phyloP scores from a whole-genome alignment of 805 yeast genomes.

The Danielia oregonensis region DNA sequence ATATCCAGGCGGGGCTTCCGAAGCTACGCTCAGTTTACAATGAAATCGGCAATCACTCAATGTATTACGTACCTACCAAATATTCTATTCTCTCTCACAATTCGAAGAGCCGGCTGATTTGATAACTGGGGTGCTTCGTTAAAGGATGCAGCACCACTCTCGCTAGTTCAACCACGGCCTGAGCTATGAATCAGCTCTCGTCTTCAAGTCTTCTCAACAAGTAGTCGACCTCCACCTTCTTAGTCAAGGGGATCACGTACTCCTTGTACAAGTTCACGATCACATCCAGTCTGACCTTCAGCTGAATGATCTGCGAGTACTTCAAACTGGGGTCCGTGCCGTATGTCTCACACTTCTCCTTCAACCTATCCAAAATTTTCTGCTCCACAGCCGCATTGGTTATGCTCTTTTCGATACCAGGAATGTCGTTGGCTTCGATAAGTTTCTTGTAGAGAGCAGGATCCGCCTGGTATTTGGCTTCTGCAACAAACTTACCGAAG shows the following conservation, averaged over 20 bases:
- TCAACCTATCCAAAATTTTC: conserved; percentile 72
- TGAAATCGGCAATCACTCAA: too few relatives aligned
- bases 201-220: conserved; percentile 78
- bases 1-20: too few relatives aligned
- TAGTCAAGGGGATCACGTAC: conserved; percentile 89
- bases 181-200: too few relatives aligned
- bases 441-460: conserved; percentile 57
- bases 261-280: conserved; percentile 83
- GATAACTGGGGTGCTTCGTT: too few relatives aligned
- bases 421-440: conserved; percentile 61
- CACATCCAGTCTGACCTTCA: conserved; percentile 77
- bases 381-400: conserved; percentile 87
- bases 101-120: too few relatives aligned
- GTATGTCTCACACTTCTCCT: conserved; percentile 78
- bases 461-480: conserved; percentile 78
- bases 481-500: conserved; percentile 97
- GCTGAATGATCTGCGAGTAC: conserved; percentile 61
- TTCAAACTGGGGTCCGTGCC: conserved; percentile 84
- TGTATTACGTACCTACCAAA: too few relatives aligned
- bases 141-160: too few relatives aligned
- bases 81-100: too few relatives aligned
- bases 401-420: conserved; percentile 74
- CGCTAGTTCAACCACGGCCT: too few relatives aligned
- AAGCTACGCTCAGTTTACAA: too few relatives aligned
- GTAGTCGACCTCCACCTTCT: conserved; percentile 92